Conservation (phyloP, 352 stramenopile species). For the Globisporangium nagaii region DNA sequence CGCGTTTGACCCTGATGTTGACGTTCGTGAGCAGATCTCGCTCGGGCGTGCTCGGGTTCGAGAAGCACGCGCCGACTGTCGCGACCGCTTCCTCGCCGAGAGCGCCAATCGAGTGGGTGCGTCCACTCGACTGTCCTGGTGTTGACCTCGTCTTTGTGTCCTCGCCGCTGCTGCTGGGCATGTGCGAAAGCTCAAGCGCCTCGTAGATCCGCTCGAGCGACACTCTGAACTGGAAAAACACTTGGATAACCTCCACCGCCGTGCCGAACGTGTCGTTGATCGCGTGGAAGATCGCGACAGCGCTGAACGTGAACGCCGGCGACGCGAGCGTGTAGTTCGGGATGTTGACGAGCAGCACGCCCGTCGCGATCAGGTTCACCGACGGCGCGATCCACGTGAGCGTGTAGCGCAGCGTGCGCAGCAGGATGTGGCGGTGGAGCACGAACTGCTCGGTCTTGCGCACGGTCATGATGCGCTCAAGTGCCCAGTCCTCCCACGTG, state of each 20-base stretch:
- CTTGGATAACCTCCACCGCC: conserved; percentile 14
- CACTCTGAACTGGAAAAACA: conserved; percentile 19
- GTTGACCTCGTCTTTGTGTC: neutral
- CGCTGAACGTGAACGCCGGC: conserved; percentile 27
- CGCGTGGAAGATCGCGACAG: conserved; percentile 29
- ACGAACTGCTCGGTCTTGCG: conserved; percentile 30
- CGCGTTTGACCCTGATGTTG: conserved; percentile 33
- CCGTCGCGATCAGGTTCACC: conserved; percentile 28
- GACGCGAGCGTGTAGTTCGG: conserved; percentile 21
- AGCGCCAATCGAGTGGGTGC: neutral
- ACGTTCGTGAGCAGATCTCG: conserved; percentile 39
- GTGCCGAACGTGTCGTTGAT: conserved; percentile 29
- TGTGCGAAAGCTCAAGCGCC: conserved; percentile 9
- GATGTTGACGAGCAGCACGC: conserved; percentile 19
- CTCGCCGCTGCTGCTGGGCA: neutral
- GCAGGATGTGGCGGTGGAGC: conserved; percentile 13
- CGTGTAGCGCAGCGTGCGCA: conserved; percentile 27
- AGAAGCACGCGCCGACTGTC: conserved; percentile 38
- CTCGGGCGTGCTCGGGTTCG: conserved; percentile 18
- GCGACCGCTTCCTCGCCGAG: conserved; percentile 20
- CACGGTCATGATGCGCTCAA: conserved; percentile 30
- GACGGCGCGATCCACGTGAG: conserved; percentile 30
- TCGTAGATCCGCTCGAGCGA: conserved; percentile 23
- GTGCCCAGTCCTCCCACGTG: conserved; percentile 48
- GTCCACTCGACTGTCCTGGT: neutral